A percentile compares a stretch with the other conserved stretches of the same genome.
phyloP scores from a whole-genome alignment of 1,284 basidiomycete genomes.

The Pterulicium gracile region DNA sequence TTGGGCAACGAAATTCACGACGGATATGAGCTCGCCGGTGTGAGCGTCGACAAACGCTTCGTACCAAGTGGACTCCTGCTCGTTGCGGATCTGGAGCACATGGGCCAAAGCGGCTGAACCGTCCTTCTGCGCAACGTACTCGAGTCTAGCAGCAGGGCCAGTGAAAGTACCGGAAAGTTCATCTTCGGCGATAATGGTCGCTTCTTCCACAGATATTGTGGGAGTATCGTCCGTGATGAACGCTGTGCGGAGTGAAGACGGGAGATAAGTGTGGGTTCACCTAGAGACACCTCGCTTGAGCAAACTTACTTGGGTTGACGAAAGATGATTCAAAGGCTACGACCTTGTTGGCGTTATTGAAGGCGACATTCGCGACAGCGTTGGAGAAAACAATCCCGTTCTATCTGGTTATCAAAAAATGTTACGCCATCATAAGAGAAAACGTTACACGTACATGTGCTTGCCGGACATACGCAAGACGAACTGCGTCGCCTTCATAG shows the following conservation, averaged over 20 bases:
- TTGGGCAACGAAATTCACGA: constrained; percentile 42
- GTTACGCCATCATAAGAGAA: not conserved
- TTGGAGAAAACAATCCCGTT: constrained; percentile 34
- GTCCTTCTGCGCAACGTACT: constrained; percentile 30
- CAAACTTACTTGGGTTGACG: constrained; percentile 30
- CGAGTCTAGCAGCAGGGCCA: constrained; percentile 20
- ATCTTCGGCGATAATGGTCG: constrained; percentile 19
- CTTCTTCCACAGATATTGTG: constrained; percentile 17
- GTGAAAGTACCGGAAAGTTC: constrained; percentile 22
- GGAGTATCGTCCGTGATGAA: constrained; percentile 22
- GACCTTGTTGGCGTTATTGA: constrained; percentile 26
- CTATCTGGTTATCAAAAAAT: no score
- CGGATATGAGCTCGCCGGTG: constrained; percentile 37
- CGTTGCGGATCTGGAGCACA: constrained; percentile 43
- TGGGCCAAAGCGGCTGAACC: constrained; percentile 35
- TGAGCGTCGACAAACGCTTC: constrained; percentile 57
- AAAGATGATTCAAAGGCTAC: constrained; percentile 41
- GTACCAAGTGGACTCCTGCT: constrained; percentile 41
- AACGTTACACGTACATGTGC: constrained; percentile 22
- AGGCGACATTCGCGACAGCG: constrained; percentile 36
- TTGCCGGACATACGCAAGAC: constrained; percentile 30
- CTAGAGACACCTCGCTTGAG: no score
- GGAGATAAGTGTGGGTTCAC: not conserved
- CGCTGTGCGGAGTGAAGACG: constrained; percentile 16
- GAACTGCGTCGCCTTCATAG: constrained; percentile 18